Evolutionary conservation across 2,329 filamentous ascomycete species (phyloP).

Genomic region (Fusarium scirpi): DNA sequence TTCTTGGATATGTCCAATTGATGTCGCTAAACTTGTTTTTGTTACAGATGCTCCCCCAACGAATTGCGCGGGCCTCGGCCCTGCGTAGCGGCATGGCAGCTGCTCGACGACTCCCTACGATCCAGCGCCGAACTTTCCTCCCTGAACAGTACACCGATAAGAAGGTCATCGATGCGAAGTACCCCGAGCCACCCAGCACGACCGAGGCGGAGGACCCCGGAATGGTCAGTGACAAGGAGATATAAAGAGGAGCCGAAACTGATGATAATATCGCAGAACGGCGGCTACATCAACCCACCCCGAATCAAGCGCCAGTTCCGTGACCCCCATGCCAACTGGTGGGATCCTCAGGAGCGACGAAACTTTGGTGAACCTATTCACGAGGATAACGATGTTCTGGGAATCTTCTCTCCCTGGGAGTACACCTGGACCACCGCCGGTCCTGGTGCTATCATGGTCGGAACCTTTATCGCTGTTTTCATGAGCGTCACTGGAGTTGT

Average conservation of each 20-base stretch:
- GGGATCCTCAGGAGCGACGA: conserved; percentile 96
- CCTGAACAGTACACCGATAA: conserved; percentile 62
- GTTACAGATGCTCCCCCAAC: conserved; percentile 70
- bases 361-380: conserved; percentile 98
- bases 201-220: conserved; percentile 73
- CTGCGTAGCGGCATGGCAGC: conserved; percentile 59
- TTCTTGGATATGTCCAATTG: conserved; percentile 14
- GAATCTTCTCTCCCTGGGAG: conserved; percentile 88
- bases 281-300: conserved; percentile 84
- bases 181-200: conserved; percentile 60
- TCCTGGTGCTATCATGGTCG: conserved; percentile 76
- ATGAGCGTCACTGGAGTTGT: conserved; percentile 76
- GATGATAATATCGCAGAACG: conserved; percentile 70
- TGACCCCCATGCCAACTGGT: conserved; percentile 94
- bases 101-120: conserved; percentile 62
- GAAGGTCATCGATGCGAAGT: conserved; percentile 64
- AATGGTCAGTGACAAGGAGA: conserved; percentile 64
- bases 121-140: conserved; percentile 69
- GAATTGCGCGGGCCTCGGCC: conserved; percentile 65
- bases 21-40: conserved; percentile 21
- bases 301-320: conserved; percentile 89
- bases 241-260: conserved; percentile 23
- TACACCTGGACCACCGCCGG: conserved; percentile 85
- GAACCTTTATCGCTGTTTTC: conserved; percentile 73
- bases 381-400: conserved; percentile 94